Base-by-base conservation (phyloP, 1,284 basidiomycete genomes). In the Irpex lacteus region DNA sequence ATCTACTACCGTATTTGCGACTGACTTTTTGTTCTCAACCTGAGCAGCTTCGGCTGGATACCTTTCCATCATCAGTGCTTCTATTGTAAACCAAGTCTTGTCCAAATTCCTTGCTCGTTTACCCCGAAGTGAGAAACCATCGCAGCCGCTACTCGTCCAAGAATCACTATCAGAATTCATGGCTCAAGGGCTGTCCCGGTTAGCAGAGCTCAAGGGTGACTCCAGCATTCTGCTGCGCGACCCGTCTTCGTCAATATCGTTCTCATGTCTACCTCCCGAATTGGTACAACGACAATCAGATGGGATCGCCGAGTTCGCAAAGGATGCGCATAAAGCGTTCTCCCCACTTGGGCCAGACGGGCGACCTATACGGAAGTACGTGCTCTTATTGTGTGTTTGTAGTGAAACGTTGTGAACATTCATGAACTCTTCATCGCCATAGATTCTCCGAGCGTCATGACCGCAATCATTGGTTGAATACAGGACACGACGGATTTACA, bases 71-170 rank as follows among this genome's bases (percentile, higher is more conserved):
- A 70, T 83, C 21, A 81, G 79, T 49, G 83, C 88, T 1, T 89
- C 88, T 32, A 82, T 90, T 60, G 82, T 85, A 15, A 90, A 90
- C 71, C 86, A 86, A 61, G 83, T 85, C 3, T 83, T 90, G 67
- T 69, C 76, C 60, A 86, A 84, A 68, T 92, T 91, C 72, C 74
- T 92, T 8, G 75, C 78, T 4, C 82, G 84, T 13, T 80, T 85
- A 40, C 81, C 86, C 2, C 80, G 71, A 52, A 71, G 75, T 13
- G 38, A 38, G 37, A 59, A 15, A n/a, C 76, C 80, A 15, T 86
- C 86, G 36, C 82, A 85, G 60, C 72, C 85, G 32, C 59, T 71
- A 1, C 74, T 77, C 2, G 78, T 78, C 3, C 59, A 62, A 19
- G 63, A 67, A 5, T 64, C 79, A 1, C 72, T 77, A 1, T 63